These are phyloP conservation scores for Helotiales sp. DNA, from an alignment of 2,329 filamentous ascomycete species.

Conservation along the genomic window DNA sequence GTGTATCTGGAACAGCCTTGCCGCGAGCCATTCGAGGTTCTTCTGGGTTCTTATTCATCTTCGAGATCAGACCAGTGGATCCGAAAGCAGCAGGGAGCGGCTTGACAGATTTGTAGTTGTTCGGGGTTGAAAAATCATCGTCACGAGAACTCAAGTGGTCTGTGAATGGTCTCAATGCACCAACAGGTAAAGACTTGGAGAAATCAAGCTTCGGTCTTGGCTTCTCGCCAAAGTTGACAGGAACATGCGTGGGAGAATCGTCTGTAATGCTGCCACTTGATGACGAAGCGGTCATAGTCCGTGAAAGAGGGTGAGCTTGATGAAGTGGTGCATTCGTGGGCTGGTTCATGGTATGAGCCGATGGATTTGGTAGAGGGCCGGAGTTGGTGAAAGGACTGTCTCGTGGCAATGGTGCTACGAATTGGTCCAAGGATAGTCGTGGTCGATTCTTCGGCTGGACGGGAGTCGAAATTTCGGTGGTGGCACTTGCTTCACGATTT, in stretches of 20 bases:
- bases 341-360: conserved; percentile 48
- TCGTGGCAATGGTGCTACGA: conserved; percentile 63
- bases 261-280: conserved; percentile 77
- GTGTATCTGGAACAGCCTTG: conserved; percentile 85
- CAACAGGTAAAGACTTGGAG: conserved; percentile 74
- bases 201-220: conserved; percentile 58
- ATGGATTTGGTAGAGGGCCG: conserved; percentile 52
- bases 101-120: conserved; percentile 73
- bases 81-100: conserved; percentile 83
- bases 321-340: conserved; percentile 35
- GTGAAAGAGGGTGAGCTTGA: conserved; percentile 80
- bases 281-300: conserved; percentile 83
- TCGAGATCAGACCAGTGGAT: conserved; percentile 92
- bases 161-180: conserved; percentile 52
- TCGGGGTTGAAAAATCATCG: conserved; percentile 69
- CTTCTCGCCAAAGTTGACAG: conserved; percentile 53
- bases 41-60: conserved; percentile 84
- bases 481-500: conserved; percentile 15
- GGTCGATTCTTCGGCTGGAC: conserved; percentile 60
- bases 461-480: conserved; percentile 54
- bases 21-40: conserved; percentile 53
- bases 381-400: conserved; percentile 65
- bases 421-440: conserved; percentile 78
- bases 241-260: conserved; percentile 67
- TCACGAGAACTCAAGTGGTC: conserved; percentile 43